Base-by-base conservation (phyloP, 768 basidiomycete species). In the Rubroboletus pulcherrimus region DNA sequence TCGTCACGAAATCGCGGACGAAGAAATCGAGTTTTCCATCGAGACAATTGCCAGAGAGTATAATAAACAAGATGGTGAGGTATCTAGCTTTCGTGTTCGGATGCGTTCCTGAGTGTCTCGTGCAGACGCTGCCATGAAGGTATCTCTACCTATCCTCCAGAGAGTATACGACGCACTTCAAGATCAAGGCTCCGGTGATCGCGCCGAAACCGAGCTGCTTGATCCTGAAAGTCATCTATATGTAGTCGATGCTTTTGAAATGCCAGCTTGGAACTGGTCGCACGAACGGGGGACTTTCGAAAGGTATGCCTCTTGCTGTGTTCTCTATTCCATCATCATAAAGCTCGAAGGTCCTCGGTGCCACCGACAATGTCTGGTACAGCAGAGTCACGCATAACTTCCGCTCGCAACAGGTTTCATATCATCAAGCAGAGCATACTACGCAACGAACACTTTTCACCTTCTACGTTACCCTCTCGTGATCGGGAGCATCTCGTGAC, bases 361-460 rank as follows among this genome's bases (percentile, higher is more conserved):
- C 76, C 82, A 35, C 77, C 84, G 17, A 86, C 87, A 2, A 77
- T 91, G n/a, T 86, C 91, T 10, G 93, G 93, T 0, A 81, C 91
- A 26, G 83, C 96, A 24, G 86, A 93, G 31, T 89, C 91, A 8
- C 82, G 93, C 58, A 83, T 93, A 35, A 73, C 78, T 30, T 88
- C 91, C 43, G 76, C 91, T 29, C 82, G 96, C 34, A 91, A 98
- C 69, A 77, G 96, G 48, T 78, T 96, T 59, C 84, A 91, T 67
- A 85, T 98, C 49, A 93, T 98, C 63, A 90, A 87, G 68, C 96
- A 98, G 74, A 89, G 91, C 64, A 84, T 98, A 30, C 75, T 98
- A 38, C 80, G 97, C 39, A 98, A 98, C 66, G 97, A 99, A 68
- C 94, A 98, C 70, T 99, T 99, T 73, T 93, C 93, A 2, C 95